Conservation (phyloP, 75 land plant genomes). For the Isoetes taiwanensis region DNA sequence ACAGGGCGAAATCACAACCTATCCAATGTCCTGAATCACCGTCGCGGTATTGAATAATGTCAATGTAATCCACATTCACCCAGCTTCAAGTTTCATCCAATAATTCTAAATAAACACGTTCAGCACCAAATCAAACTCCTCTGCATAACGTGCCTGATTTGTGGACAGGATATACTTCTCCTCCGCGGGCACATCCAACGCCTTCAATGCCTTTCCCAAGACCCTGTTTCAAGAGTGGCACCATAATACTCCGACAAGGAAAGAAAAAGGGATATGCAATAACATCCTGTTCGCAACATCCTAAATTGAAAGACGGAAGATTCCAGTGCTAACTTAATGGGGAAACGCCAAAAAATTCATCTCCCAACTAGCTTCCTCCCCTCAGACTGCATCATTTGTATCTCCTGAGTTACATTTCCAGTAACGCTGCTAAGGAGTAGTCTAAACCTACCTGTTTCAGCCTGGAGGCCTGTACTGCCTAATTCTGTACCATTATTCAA, state of each 20-base stretch:
- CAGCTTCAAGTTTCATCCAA: constrained; percentile 84
- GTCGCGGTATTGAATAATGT: constrained; percentile 91
- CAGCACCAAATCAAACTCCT: constrained; percentile 97
- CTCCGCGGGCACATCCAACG: constrained; percentile 45
- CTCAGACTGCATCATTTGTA: constrained; percentile 65
- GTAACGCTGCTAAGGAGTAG: constrained; percentile 87
- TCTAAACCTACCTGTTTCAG: constrained; percentile 74
- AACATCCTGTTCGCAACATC: too few relatives aligned
- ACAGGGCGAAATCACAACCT: constrained; percentile 21
- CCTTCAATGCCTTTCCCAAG: constrained; percentile 61
- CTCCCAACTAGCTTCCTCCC: constrained; percentile 51
- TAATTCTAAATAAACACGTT: constrained; percentile 69
- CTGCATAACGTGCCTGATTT: constrained; percentile 78
- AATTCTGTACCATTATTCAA: constrained; percentile 43
- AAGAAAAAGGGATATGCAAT: too few relatives aligned
- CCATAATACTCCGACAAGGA: constrained; percentile 98
- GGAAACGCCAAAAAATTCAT: constrained; percentile 97
- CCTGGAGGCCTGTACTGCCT: constrained; percentile 67
- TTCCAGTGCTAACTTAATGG: constrained; percentile 32
- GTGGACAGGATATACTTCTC: constrained; percentile 68
- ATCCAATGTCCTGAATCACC: constrained; percentile 90
- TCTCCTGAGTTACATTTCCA: constrained; percentile 57
- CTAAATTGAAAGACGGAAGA: not conserved
- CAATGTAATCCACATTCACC: constrained; percentile 70
- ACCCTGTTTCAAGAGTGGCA: constrained; percentile 65